Evolutionary conservation across 164 flowering plant species (phyloP), one percentile per base, ranked within the genome.

Genomic region (Liquidambar formosana): DNA sequence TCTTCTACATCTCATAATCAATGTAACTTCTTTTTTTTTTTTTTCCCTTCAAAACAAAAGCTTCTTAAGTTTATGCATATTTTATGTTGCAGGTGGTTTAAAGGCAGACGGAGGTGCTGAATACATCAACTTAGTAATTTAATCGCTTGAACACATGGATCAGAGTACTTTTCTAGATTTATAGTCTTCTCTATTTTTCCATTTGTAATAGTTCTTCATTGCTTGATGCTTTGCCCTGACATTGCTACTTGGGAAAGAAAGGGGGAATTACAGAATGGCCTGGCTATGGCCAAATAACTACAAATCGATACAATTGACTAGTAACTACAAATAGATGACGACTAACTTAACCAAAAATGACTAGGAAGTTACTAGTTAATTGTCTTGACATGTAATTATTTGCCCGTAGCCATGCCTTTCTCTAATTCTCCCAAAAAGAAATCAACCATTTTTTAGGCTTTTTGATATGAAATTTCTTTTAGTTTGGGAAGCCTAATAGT

Each of bases 11-110:
- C 21, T 15, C 8, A 47, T 47, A 13, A 45, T 10, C 18, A 22
- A 28, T 65, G 5, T 4, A 53, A 26, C 27, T 52, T 53, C 47
- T 13, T 0, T 23, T 53, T 41, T n/a, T 2, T 28, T 10, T 13
- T 0, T 23, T 53, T 41, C 18, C 2, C 15, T 10, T 27, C 63
- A 5, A 5, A 25, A 61, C 21, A 4, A 5, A 18, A 22, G 14
- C 22, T 21, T 44, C 61, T 56, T 22, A 41, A 21, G 5, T 8
- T 8, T 54, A 0, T n/a, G 15, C 51, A 6, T 25, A 18, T 45
- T 52, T 65, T 26, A 53, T 69, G 58, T 60, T 16, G 63, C 78
- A 75, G 78, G 70, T 63, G 11, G 60, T 41, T 41, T 49, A 14
- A 61, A 70, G 71, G 54, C 60, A 45, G 74, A 60, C 51, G 25